phyloP scores from a whole-genome alignment of 78 protist genomes.

The Fonticula alba region DNA sequence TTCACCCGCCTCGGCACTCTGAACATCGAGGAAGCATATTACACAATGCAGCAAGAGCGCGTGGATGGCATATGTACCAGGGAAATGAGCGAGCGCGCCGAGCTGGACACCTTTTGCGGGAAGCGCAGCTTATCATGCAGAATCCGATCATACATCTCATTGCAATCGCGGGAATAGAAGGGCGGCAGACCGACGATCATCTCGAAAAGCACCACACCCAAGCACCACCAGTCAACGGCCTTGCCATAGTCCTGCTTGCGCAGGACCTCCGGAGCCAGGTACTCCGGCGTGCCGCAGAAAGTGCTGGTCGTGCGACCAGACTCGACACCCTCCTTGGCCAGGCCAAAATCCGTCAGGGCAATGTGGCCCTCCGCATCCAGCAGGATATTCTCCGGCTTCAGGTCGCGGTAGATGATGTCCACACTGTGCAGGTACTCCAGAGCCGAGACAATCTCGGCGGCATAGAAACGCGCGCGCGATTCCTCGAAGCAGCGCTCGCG shows the following conservation, averaged over 20 bases:
- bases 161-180: slow-evolving; percentile 16
- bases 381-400: slow-evolving; percentile 75
- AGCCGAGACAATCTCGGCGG: slow-evolving; percentile 30
- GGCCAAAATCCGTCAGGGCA: slow-evolving; percentile 61
- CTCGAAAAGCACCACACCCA: slow-evolving; percentile 28
- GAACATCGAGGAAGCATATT: no score
- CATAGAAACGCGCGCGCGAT: slow-evolving; percentile 22
- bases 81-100: slow-evolving; percentile 4
- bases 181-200: slow-evolving; percentile 35
- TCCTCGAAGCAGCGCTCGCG: slow-evolving; percentile 10
- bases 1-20: no score
- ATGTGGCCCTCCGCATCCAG: slow-evolving; percentile 69
- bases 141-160: slow-evolving; percentile 39
- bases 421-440: slow-evolving; percentile 14
- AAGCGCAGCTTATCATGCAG: slow-evolving; percentile 18
- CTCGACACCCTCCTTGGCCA: slow-evolving; percentile 23
- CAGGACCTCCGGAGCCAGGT: slow-evolving; percentile 73
- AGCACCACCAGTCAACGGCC: slow-evolving; percentile 46
- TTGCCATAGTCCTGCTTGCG: slow-evolving; percentile 26
- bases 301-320: slow-evolving; percentile 45
- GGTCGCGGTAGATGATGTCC: slow-evolving; percentile 61
- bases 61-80: background rate
- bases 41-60: no score
- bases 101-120: slow-evolving; percentile 18
- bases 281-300: slow-evolving; percentile 86